A percentile compares a stretch with the other conserved stretches of the same genome.
Conservation (phyloP, 345 rosid genomes). For the Eucalyptus leucophloia region DNA sequence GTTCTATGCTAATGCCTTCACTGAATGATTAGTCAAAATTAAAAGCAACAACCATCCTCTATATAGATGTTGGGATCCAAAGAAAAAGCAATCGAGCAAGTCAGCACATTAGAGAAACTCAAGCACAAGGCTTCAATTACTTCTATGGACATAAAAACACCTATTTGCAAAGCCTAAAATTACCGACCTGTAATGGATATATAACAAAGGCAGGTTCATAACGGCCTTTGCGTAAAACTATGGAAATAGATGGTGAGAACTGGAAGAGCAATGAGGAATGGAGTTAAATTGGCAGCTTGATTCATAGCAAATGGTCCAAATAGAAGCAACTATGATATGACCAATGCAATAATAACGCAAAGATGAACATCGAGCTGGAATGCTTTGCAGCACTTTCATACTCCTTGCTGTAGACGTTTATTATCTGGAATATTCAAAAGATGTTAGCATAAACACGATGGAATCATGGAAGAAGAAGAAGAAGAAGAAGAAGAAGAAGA, state of each 20-base stretch:
- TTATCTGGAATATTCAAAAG: constrained; percentile 30
- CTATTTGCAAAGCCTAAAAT: neutral
- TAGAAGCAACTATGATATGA: constrained; percentile 67
- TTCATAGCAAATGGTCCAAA: constrained; percentile 63
- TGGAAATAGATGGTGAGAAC: constrained; percentile 66
- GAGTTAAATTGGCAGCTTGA: constrained; percentile 45
- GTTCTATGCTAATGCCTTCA: neutral
- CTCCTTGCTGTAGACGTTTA: constrained; percentile 80
- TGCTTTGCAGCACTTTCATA: constrained; percentile 84
- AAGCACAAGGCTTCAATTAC: neutral
- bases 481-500: neutral
- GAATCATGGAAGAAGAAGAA: neutral
- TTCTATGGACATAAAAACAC: neutral
- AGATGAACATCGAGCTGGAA: constrained; percentile 93
- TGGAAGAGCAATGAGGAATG: constrained; percentile 62
- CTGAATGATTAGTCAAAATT: neutral
- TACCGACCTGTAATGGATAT: constrained; percentile 61
- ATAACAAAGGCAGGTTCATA: constrained; percentile 63
- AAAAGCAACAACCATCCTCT: neutral
- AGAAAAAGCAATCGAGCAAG: neutral
- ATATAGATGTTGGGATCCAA: neutral
- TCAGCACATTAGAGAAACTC: neutral
- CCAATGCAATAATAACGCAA: constrained; percentile 43
- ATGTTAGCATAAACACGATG: neutral
- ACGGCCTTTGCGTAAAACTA: constrained; percentile 61